Conservation (phyloP, 2,329 filamentous ascomycete genomes). For the Hymenoscyphus linearis region DNA sequence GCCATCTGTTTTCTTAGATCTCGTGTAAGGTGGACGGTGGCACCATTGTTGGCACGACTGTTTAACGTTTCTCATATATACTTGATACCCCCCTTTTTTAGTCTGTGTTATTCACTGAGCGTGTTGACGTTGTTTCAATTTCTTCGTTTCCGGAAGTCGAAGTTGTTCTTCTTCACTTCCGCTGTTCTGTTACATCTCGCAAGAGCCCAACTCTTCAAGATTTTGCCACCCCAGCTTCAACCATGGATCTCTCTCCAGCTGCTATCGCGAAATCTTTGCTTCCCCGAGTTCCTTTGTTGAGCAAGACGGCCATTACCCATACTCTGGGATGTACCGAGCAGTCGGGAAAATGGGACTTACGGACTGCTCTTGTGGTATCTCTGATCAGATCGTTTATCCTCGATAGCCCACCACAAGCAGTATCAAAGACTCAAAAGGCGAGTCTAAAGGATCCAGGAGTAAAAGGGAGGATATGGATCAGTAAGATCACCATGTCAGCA, state of each 20-base stretch:
- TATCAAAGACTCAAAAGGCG: slow-evolving; percentile 60
- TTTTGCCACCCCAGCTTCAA: background rate
- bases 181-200: background rate
- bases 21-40: background rate
- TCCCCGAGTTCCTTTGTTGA: slow-evolving; percentile 54
- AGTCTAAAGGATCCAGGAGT: slow-evolving; percentile 59
- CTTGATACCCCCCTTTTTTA: background rate
- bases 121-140: background rate
- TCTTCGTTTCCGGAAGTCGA: background rate
- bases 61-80: background rate
- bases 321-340: slow-evolving; percentile 63
- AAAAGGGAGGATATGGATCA: slow-evolving; percentile 79
- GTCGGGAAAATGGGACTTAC: slow-evolving; percentile 71
- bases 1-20: background rate
- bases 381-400: slow-evolving; percentile 63
- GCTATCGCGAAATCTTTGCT: slow-evolving; percentile 31
- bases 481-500: slow-evolving; percentile 58
- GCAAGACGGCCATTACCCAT: slow-evolving; percentile 59
- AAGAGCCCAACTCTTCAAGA: background rate
- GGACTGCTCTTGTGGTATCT: slow-evolving; percentile 66
- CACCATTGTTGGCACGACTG: background rate
- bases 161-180: too few species aligned
- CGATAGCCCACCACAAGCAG: slow-evolving; percentile 28
- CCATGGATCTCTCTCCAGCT: slow-evolving; percentile 11
- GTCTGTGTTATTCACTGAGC: background rate